Evolutionary conservation across 164 flowering plant genomes (phyloP).

Genomic region (Euptelea pleiosperma): DNA sequence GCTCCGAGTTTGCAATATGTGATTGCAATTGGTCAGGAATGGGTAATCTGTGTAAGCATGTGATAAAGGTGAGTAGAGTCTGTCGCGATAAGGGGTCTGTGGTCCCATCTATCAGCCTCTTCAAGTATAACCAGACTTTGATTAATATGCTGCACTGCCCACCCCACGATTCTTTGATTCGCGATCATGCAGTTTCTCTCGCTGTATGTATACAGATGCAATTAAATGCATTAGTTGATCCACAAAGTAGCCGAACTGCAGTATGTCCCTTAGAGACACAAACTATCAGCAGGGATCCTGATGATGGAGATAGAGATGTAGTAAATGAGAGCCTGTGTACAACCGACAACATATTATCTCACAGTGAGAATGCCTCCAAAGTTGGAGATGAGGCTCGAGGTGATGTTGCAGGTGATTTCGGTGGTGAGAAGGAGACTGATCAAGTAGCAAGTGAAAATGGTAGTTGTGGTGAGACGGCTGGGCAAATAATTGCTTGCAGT

Average conservation of each 20-base stretch:
- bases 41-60: slow-evolving; percentile 91
- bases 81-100: slow-evolving; percentile 42
- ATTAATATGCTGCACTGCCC: slow-evolving; percentile 57
- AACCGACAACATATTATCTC: slow-evolving; percentile 11
- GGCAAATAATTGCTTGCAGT: slow-evolving; percentile 13
- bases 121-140: slow-evolving; percentile 59
- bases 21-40: slow-evolving; percentile 71
- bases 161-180: slow-evolving; percentile 76
- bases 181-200: slow-evolving; percentile 85
- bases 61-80: slow-evolving; percentile 49
- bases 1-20: slow-evolving; percentile 74
- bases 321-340: slow-evolving; percentile 11
- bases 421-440: slow-evolving; percentile 11
- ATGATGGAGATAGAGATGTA: slow-evolving; percentile 7
- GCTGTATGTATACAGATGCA: slow-evolving; percentile 63
- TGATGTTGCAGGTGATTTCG: slow-evolving; percentile 13
- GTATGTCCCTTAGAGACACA: slow-evolving; percentile 16
- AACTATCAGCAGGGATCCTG: slow-evolving; percentile 3
- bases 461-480: slow-evolving; percentile 14
- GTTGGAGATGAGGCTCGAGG: slow-evolving; percentile 15
- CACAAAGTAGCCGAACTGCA: slow-evolving; percentile 15
- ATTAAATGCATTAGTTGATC: slow-evolving; percentile 34
- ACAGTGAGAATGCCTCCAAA: slow-evolving; percentile 7
- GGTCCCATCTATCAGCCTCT: slow-evolving; percentile 56
- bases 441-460: slow-evolving; percentile 14